Evolutionary conservation across 495 filamentous ascomycete genomes (phyloP), one percentile per base, ranked within the genome.

Genomic region (Penicillium herquei): DNA sequence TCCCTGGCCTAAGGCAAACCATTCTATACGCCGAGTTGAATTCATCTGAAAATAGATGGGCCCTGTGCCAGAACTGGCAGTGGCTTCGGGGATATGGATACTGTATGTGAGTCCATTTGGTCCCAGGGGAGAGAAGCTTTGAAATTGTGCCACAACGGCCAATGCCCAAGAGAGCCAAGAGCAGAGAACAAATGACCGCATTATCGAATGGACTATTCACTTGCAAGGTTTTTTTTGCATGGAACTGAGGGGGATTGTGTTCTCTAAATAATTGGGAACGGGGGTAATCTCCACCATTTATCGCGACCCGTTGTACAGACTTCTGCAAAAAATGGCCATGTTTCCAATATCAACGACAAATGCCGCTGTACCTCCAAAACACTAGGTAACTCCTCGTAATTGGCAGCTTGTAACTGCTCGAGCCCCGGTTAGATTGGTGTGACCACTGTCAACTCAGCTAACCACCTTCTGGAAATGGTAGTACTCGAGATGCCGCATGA

Each of bases 1-100:
- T 12, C 88, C 88, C 40, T 86, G 84, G 7, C 86, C 88, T 7
- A 89, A 68, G 1, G 77, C 84, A 17, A 87, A 80, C 87, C 88
- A 91, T 64, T 78, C 67, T 58, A 82, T 76, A 0, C 71, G 70
- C 8, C 74, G 70, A 0, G 87, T 85, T 2, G 86, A 84, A 32
- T 69, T 72, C 43, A 91, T 78, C 57, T 88, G 87, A 53, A 91
- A 76, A 65, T 83, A 88, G 44, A 90, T 78, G 7, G 71, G 66
- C 0, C 70, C 73, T 1, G 58, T 54, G 14, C 56, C 52, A 2
- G 65, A 63, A 9, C 51, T 57, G 6, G 59, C 64, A 7, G 73
- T 75, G 39, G 47, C 18, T 3, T 63, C 31, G 7, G 71, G 70
- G 14, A 74, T 57, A 41, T 67, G 66, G 47, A 78, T 57, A 33